Evolutionary conservation across 495 filamentous ascomycete genomes (phyloP).

Genomic region (Acidiella bohemica): DNA sequence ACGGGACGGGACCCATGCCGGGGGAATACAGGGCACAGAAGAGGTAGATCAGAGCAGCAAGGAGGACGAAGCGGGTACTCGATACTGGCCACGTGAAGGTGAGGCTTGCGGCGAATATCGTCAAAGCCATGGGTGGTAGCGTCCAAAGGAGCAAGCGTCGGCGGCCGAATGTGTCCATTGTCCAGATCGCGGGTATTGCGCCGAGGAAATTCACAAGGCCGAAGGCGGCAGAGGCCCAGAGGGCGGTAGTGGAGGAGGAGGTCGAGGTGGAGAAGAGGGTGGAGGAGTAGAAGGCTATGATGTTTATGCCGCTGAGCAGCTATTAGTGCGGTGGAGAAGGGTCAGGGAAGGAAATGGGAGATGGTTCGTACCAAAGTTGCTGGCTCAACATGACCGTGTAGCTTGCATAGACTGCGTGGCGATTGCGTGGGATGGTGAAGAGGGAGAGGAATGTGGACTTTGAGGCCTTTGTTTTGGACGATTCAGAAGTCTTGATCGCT

Average conservation of each 20-base stretch:
- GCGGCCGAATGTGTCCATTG: constrained; percentile 19
- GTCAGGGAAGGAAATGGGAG: too few species aligned
- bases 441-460: too few species aligned
- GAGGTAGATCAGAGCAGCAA: constrained; percentile 15
- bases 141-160: constrained; percentile 16
- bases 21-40: constrained; percentile 36
- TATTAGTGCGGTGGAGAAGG: too few species aligned
- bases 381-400: constrained; percentile 15
- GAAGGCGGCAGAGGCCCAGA: constrained; percentile 18
- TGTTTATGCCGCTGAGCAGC: constrained; percentile 22
- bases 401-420: constrained; percentile 10
- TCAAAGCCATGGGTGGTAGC: constrained; percentile 13
- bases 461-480: constrained; percentile 8
- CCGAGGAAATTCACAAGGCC: constrained; percentile 17
- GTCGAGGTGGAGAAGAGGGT: constrained; percentile 16
- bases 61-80: constrained; percentile 4
- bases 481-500: constrained; percentile 2
- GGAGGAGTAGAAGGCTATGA: constrained; percentile 20
- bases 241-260: constrained; percentile 3
- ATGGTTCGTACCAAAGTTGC: too few species aligned
- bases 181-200: constrained; percentile 18
- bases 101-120: constrained; percentile 10
- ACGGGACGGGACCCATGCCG: constrained; percentile 45
- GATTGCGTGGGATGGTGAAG: constrained; percentile 10
- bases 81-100: constrained; percentile 8